Conservation (phyloP, 371 early-diverging fungal species). For the Zancudomyces culisetae region DNA sequence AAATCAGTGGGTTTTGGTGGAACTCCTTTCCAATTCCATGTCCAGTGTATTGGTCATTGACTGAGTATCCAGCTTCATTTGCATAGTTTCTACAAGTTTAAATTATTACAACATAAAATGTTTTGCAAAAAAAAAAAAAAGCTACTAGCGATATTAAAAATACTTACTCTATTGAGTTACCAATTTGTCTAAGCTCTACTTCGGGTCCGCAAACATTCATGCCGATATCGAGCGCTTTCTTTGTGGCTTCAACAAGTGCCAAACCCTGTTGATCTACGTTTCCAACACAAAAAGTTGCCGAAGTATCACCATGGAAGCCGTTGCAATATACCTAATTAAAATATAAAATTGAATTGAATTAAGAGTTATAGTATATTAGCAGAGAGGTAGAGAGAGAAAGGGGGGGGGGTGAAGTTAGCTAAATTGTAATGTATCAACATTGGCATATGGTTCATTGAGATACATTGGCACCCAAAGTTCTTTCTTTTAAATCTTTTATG, state of each 20-base stretch:
- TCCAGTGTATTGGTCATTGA: constrained; percentile 61
- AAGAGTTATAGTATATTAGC: constrained; percentile 83
- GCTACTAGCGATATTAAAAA: too few relatives aligned
- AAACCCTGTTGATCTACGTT: constrained; percentile 51
- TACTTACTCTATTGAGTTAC: constrained; percentile 39
- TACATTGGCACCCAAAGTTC: too few relatives aligned
- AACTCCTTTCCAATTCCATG: constrained; percentile 67
- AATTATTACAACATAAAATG: too few relatives aligned
- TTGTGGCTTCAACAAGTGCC: constrained; percentile 48
- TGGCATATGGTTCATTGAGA: too few relatives aligned
- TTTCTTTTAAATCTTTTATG: too few relatives aligned
- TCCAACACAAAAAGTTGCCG: constrained; percentile 72
- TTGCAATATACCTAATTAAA: constrained; percentile 63
- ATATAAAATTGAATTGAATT: constrained; percentile 77
- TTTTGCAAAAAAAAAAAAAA: too few relatives aligned
- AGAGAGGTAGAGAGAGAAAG: too few relatives aligned
- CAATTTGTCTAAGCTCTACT: constrained; percentile 49
- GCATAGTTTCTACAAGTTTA: too few relatives aligned
- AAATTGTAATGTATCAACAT: too few relatives aligned
- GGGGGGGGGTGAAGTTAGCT: too few relatives aligned
- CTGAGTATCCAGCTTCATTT: constrained; percentile 30
- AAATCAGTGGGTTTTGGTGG: constrained; percentile 10
- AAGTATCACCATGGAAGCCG: constrained; percentile 83
- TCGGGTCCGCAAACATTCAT: constrained; percentile 71
- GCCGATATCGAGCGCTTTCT: constrained; percentile 65